Conservation (phyloP, 192 early-diverging fungal genomes). For the Coemansia sp. region DNA sequence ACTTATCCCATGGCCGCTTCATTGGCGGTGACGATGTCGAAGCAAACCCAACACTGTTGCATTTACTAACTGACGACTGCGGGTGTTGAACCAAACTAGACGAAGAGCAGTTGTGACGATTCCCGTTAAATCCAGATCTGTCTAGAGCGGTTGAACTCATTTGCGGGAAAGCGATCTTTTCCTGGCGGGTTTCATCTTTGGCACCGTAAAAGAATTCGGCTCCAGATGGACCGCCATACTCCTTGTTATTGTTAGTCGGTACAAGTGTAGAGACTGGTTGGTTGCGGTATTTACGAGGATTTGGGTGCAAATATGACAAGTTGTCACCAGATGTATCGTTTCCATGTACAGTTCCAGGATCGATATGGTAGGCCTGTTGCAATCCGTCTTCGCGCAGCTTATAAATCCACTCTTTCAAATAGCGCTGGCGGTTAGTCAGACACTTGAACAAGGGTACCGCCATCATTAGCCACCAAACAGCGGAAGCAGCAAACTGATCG, state of each 20-base stretch:
- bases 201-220: neutral
- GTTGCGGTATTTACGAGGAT: neutral
- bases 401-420: slow-evolving; percentile 24
- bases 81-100: neutral
- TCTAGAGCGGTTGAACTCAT: neutral
- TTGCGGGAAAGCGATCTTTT: neutral
- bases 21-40: neutral
- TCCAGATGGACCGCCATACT: neutral
- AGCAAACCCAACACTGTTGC: too few species aligned
- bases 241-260: neutral
- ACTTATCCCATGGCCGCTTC: neutral
- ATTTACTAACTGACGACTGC: neutral
- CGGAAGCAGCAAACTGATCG: slow-evolving; percentile 36
- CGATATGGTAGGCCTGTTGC: slow-evolving; percentile 35
- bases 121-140: neutral
- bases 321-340: neutral
- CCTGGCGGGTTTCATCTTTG: neutral
- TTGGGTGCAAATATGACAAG: neutral
- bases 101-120: neutral
- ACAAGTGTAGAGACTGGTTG: neutral
- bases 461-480: slow-evolving; percentile 53
- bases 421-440: slow-evolving; percentile 19
- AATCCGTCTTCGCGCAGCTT: slow-evolving; percentile 35
- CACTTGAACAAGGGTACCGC: slow-evolving; percentile 34
- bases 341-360: neutral